Base-by-base conservation (phyloP, 164 flowering plant genomes). In the Tetracentron sinense region DNA sequence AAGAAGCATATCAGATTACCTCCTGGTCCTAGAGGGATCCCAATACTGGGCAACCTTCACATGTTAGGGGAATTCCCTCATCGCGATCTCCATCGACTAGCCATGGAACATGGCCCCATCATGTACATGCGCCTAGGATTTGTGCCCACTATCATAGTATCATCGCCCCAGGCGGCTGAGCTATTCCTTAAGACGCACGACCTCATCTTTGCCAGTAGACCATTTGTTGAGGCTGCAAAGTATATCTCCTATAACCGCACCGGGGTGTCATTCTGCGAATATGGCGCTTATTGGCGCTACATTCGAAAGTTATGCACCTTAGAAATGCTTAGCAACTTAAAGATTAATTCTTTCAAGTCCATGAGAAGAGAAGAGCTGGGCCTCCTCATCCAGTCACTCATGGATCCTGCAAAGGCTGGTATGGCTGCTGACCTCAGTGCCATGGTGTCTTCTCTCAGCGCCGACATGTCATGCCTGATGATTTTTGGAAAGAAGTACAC, bases 11-110 rank as follows among this genome's bases (percentile, higher is more conserved):
- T 57, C 26, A 71, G 25, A 26, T 35, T 76, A n/a, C 83, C 83
- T 12, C 83, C 81, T 5, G 79, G 81, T 20, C 83, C 83, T 42
- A 59, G 44, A 60, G 74, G 75, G 16, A 19, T 77, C 0, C 83
- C 83, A 0, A 54, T 79, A 20, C 5, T 79, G 3, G 83, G 83
- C n/a, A 69, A 61, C 72, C 78, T 79, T 19, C 75, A 65, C 31
- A 20, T 65, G 71, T 28, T 79, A 2, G 77, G 81, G 0, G 23
- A 67, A 8, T 50, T 51, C 19, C 81, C 81, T 31, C 79, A 75
- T 56, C 61, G 69, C 31, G 53, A 67, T 15, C 28, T 71, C 29
- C 21, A 25, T 6, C 33, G 21, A 17, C 28, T 71, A 33, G 74
- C 74, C 44, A 38, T 3, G 44, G 44, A 38, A 38, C 11, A 38